Conservation (phyloP, 371 early-diverging fungal genomes). For the Parasitella parasitica region DNA sequence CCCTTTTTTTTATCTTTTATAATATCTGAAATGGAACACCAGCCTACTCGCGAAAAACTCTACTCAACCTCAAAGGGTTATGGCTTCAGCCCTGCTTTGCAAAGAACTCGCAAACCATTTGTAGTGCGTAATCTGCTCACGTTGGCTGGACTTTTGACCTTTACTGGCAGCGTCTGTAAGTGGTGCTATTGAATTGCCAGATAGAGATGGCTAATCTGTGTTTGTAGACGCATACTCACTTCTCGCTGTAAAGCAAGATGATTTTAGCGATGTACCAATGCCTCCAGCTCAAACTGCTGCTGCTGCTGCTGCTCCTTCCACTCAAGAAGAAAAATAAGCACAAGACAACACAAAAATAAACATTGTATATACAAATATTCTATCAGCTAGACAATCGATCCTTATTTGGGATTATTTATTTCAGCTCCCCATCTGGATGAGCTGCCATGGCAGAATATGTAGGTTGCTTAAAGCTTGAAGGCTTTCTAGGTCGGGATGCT, state of each 20-base stretch:
- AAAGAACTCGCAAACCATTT: conserved; percentile 57
- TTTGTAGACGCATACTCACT: conserved; percentile 53
- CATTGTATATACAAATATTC: not conserved
- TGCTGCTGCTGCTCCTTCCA: conserved; percentile 34
- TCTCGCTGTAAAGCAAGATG: conserved; percentile 59
- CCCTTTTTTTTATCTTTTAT: not conserved
- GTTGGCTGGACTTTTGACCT: conserved; percentile 46
- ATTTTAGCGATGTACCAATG: conserved; percentile 58
- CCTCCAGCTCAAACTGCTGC: conserved; percentile 40
- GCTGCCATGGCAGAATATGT: conserved; percentile 21
- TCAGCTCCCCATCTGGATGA: conserved; percentile 24
- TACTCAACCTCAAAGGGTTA: conserved; percentile 50
- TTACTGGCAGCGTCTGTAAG: conserved; percentile 59
- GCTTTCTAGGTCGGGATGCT: conserved; percentile 22
- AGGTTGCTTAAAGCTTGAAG: conserved; percentile 19
- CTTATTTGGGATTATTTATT: conserved; percentile 11
- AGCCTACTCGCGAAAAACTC: conserved; percentile 41
- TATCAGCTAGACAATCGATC: not conserved
- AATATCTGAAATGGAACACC: conserved; percentile 17
- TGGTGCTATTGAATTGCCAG: not conserved
- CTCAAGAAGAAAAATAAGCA: conserved; percentile 13
- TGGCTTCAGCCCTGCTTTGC: conserved; percentile 53
- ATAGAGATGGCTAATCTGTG: not conserved
- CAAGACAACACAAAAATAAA: not conserved
- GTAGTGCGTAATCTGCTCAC: conserved; percentile 46